Percentiles rank a stretch among this genome's conserved stretches.
Conservation (phyloP, 345 rosid species). For the Populus nigra region DNA sequence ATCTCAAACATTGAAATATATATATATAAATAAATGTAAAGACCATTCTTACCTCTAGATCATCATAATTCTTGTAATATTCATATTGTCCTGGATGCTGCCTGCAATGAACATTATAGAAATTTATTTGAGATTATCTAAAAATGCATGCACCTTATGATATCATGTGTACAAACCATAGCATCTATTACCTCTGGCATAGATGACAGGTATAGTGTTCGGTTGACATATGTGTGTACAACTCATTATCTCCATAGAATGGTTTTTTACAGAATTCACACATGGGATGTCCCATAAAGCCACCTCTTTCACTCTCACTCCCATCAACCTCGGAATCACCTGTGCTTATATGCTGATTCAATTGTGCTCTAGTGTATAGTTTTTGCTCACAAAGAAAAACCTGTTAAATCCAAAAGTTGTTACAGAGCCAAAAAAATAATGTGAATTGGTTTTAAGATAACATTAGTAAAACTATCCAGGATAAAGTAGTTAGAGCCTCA, state of each 20-base stretch:
- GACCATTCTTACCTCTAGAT: constrained; percentile 62
- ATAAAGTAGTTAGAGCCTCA: neutral
- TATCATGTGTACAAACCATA: neutral
- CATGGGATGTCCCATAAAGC: constrained; percentile 87
- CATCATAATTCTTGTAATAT: constrained; percentile 85
- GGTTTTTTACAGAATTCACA: constrained; percentile 89
- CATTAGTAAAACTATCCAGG: neutral
- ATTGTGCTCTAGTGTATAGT: constrained; percentile 70
- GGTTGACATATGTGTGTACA: constrained; percentile 84
- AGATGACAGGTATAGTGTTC: constrained; percentile 91
- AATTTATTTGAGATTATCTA: neutral
- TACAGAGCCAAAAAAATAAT: constrained; percentile 4
- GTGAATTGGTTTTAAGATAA: neutral
- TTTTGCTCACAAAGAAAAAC: constrained; percentile 93
- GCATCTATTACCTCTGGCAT: constrained; percentile 72
- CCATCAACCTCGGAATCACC: constrained; percentile 98
- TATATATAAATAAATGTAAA: constrained; percentile 3
- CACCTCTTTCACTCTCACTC: constrained; percentile 92
- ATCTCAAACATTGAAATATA: neutral
- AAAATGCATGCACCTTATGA: neutral
- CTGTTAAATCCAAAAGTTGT: constrained; percentile 33
- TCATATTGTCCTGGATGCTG: constrained; percentile 85
- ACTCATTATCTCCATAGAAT: constrained; percentile 91
- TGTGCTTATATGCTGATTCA: constrained; percentile 77
- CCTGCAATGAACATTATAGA: constrained; percentile 43